Evolutionary conservation across 768 basidiomycete species (phyloP), one percentile per base, ranked within the genome.

Genomic region (Mycena pura): DNA sequence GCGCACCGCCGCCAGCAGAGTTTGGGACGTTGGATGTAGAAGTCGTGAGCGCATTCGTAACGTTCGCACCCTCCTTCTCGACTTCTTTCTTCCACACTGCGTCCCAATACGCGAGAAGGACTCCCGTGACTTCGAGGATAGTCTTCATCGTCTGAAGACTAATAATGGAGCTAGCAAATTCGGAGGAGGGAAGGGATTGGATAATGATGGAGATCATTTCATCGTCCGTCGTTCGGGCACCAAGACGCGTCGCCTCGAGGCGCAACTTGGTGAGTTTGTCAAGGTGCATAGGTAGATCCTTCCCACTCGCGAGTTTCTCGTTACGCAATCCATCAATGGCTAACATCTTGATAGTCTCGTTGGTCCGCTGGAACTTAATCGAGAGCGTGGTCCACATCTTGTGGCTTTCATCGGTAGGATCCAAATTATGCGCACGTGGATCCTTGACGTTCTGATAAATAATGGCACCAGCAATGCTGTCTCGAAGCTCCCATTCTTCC

Each of bases 361-460:
- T 6, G 21, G n/a, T 39, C 5, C 51, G 51, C 10, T 39, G 5
- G 45, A 57, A 27, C 17, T 57, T 57, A 31, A 21, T n/a, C 22
- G 22, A 38, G 8, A 57, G 44, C 3, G 32, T 21, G 6, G n/a
- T 17, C 55, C 55, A 57, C 55, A 57, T 47, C 11, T 21, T 6
- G 13, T 13, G 17, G 55, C 29, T 36, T 4, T 28, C 5, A 14
- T 47, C 44, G 15, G 44, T 47, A 11, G 55, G 19, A 28, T 17
- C 22, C 11, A 57, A 2, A 5, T 44, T 44, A n/a, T 57, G 55
- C 6, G 43, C 28, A 6, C 6, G 7, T 2, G 55, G 55, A 21
- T 57, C 32, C 5, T 8, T 25, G 19, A 57, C 22, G 19, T 57
- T 57, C 55, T 57, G 55, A 24, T 31, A 57, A 31, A 57, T 46